Evolutionary conservation across 1,284 basidiomycete genomes (phyloP).

Genomic region (Malassezia psittaci): DNA sequence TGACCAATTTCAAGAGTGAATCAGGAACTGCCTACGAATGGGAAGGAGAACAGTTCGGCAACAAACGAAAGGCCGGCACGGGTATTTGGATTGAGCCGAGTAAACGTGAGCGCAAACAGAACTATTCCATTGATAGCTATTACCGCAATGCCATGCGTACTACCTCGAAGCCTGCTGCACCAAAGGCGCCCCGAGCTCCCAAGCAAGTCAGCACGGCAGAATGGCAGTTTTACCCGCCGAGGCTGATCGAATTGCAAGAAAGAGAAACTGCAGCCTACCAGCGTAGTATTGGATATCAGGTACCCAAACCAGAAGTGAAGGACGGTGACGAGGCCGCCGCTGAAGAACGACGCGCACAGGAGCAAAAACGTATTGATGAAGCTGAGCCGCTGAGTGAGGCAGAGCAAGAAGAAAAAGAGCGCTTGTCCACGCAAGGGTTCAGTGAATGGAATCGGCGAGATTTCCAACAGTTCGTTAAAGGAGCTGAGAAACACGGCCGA

Average conservation of each 20-base stretch:
- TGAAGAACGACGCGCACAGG: constrained; percentile 56
- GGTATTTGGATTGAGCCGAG: constrained; percentile 68
- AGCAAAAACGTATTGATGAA: constrained; percentile 65
- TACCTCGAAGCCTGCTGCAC: constrained; percentile 59
- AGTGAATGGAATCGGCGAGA: constrained; percentile 61
- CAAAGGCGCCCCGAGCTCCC: constrained; percentile 74
- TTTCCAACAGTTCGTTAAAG: constrained; percentile 81
- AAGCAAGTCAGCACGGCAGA: constrained; percentile 86
- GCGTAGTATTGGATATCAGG: constrained; percentile 65
- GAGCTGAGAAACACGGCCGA: constrained; percentile 75
- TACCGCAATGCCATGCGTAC: constrained; percentile 84
- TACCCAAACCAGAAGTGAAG: constrained; percentile 61
- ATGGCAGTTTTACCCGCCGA: constrained; percentile 89
- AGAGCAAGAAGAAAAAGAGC: constrained; percentile 63
- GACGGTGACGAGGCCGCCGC: constrained; percentile 43
- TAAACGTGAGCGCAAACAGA: constrained; percentile 84
- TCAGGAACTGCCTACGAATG: constrained; percentile 58
- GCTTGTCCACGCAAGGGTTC: constrained; percentile 31
- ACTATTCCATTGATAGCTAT: constrained; percentile 68
- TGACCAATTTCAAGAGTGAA: constrained; percentile 94
- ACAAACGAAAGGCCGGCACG: constrained; percentile 54
- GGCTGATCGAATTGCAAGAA: constrained; percentile 73
- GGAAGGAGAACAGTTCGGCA: constrained; percentile 84
- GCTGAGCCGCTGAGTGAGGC: constrained; percentile 55
- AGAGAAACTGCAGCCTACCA: constrained; percentile 55